A percentile compares a stretch with the other conserved stretches of the same genome.
These are phyloP conservation scores for Eustoma russellianum DNA, from an alignment of 257 asterid species.

Conservation along the genomic window DNA sequence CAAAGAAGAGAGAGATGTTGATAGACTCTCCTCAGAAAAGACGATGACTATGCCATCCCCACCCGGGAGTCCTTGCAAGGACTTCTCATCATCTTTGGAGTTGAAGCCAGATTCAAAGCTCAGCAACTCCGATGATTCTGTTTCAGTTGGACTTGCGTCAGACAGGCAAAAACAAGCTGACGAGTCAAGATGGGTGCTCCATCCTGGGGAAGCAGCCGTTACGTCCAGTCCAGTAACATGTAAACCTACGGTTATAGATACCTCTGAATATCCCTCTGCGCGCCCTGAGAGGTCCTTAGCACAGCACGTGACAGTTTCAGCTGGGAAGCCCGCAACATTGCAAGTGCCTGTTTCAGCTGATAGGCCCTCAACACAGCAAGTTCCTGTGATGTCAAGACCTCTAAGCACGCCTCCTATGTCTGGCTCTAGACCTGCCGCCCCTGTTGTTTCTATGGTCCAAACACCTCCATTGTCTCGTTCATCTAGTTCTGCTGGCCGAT, in stretches of 20 bases:
- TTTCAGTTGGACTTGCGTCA: slow-evolving; percentile 23
- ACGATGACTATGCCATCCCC: slow-evolving; percentile 21
- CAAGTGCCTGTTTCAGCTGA: slow-evolving; percentile 25
- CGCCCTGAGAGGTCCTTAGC: slow-evolving; percentile 31
- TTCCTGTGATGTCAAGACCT: slow-evolving; percentile 62
- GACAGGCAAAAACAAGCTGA: slow-evolving; percentile 33
- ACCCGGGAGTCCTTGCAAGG: slow-evolving; percentile 46
- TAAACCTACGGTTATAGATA: slow-evolving; percentile 28
- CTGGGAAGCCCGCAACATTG: slow-evolving; percentile 24
- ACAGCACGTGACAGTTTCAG: slow-evolving; percentile 24
- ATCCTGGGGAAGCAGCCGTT: slow-evolving; percentile 29
- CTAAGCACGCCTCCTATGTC: slow-evolving; percentile 70
- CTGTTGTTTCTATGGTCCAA: slow-evolving; percentile 44
- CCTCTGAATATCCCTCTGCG: slow-evolving; percentile 26
- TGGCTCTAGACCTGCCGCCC: slow-evolving; percentile 41
- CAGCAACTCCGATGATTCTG: slow-evolving; percentile 20
- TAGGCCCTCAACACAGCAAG: slow-evolving; percentile 31
- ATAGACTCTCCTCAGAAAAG: slow-evolving; percentile 19
- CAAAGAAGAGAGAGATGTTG: slow-evolving; percentile 26
- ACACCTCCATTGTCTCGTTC: slow-evolving; percentile 51
- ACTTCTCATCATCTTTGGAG: slow-evolving; percentile 13
- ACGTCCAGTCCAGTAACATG: slow-evolving; percentile 24
- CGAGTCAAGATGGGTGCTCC: slow-evolving; percentile 19
- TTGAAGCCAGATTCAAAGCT: slow-evolving; percentile 28
- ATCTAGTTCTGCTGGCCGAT: slow-evolving; percentile 64